Percentiles rank a stretch among this genome's conserved stretches.
These are phyloP conservation scores for Phialophora chinensis DNA, from an alignment of 2,329 filamentous ascomycete genomes.

Conservation along the genomic window DNA sequence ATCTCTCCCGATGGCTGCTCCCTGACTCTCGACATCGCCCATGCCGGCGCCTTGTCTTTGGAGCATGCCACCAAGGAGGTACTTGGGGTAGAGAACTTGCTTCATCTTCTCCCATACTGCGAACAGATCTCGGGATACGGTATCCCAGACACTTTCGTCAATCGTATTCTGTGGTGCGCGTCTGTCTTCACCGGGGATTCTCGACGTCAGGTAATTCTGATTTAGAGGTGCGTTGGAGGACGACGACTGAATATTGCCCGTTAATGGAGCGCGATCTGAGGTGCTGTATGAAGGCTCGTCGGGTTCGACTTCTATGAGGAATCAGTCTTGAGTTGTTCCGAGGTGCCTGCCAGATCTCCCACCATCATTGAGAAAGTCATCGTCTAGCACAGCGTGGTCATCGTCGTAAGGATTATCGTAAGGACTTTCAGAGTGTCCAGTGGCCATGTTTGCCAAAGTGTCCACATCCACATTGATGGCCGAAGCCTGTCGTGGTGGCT, in stretches of 20 bases:
- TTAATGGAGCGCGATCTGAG: constrained; percentile 78
- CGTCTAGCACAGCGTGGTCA: constrained; percentile 39
- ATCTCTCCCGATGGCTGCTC: constrained; percentile 50
- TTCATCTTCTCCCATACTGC: constrained; percentile 98
- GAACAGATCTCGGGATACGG: constrained; percentile 86
- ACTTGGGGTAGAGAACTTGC: constrained; percentile 94
- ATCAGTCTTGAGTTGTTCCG: constrained; percentile 75
- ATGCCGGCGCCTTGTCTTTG: constrained; percentile 62
- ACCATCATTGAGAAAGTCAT: constrained; percentile 50
- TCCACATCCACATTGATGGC: constrained; percentile 10
- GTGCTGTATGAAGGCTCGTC: constrained; percentile 78
- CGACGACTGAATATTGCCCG: constrained; percentile 78
- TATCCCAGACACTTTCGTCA: constrained; percentile 97
- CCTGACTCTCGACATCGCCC: constrained; percentile 61
- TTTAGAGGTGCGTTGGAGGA: constrained; percentile 63
- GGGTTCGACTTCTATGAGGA: constrained; percentile 79
- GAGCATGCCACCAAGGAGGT: constrained; percentile 76
- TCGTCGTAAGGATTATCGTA: constrained; percentile 36
- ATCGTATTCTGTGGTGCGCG: constrained; percentile 89
- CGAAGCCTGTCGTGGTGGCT: neutral
- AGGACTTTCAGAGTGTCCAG: constrained; percentile 32
- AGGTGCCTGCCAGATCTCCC: constrained; percentile 52
- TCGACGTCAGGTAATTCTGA: constrained; percentile 83
- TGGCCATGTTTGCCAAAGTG: constrained; percentile 43
- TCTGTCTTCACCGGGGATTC: constrained; percentile 91